Base-by-base conservation (phyloP, 371 early-diverging fungal species). In the Mucor sp. region DNA sequence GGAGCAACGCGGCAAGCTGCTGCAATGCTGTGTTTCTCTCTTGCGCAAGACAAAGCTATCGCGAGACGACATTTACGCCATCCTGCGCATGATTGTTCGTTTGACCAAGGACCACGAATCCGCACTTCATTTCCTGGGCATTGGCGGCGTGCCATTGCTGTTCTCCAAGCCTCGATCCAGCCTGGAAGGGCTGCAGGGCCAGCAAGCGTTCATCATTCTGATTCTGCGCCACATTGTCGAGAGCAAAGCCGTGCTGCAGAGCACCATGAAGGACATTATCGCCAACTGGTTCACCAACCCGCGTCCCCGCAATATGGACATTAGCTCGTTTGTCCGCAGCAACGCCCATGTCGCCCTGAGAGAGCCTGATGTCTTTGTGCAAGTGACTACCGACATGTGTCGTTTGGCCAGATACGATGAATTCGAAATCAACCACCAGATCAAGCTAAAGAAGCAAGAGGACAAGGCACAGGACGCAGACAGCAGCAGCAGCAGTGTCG, bases 191-290 rank as follows among this genome's bases (percentile, higher is more conserved):
- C 88, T 93, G 47, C 84, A 84, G 62, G 89, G 92, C 3, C 92
- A 94, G 44, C 91, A 89, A 65, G 84, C 89, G 5, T 84, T 93
- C 47, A 86, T 89, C 43, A 79, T 92, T 30, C 88, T 96, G 62
- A 91, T 97, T 47, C 71, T 98, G 58, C 89, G 97, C 6, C 96
- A 98, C 66, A 83, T 94, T 15, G 84, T 96, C 48, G 99, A 98
- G 74, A 84, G 89, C 65, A 69, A 80, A 21, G 69, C 74, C 0
- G 84, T 94, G 0, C 70, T 97, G 62, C 79, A 84, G 62, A 70
- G 71, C n/a, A 77, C 85, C 7, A 94, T 98, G 89, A 90, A 91
- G 60, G 76, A 84, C 21, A 89, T 94, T 67, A 87, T 97, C 15
- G 85, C 76, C 47, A 88, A 82, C 15, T 92, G 92, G 91, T 89